Evolutionary conservation across 805 yeast species (phyloP), one percentile per base, ranked within the genome.

Genomic region (Cyberlindnera bimundalis): DNA sequence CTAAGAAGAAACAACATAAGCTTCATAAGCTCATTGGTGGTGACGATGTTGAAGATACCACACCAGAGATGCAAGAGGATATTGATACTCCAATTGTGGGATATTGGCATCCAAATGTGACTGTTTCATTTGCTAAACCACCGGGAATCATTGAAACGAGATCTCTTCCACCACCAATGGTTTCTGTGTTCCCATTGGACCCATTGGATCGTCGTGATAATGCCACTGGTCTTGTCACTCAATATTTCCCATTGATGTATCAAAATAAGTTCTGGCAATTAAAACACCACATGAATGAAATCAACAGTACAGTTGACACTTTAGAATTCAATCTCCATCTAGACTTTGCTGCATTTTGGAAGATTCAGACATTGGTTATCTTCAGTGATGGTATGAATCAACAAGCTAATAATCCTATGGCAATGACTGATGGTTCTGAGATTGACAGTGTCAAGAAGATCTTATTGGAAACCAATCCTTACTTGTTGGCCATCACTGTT

Each of bases 181-280:
- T 42, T 4, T 50, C 53, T 5, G 43, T 55, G 27, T 47, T 64
- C 33, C 46, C 50, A 12, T 24, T 59, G 17, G 68, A 61, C 30
- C 51, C 58, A 6, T 39, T 48, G 11, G 40, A 60, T 37, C 51
- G 60, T 47, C 55, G 65, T 46, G 60, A 58, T 51, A 43, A 59
- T 38, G 17, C 41, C 32, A 52, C 62, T 19, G 64, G 62, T n/a
- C 30, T 50, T n/a, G 53, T 55, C 5, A 50, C 60, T 1, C 62
- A 57, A 45, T 67, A 66, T 48, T 66, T 56, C 50, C 71, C 73
- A 29, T 29, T 58, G 11, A 44, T 69, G 9, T 64, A 57, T 37
- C 55, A 64, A 40, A 66, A 68, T 48, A 60, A 59, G 34, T 68
- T 68, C 40, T 68, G 71, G 71, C 68, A 66, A 35, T 50, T 65